Conservation (phyloP, 495 filamentous ascomycete species). For the Podospora pseudoanserina region DNA sequence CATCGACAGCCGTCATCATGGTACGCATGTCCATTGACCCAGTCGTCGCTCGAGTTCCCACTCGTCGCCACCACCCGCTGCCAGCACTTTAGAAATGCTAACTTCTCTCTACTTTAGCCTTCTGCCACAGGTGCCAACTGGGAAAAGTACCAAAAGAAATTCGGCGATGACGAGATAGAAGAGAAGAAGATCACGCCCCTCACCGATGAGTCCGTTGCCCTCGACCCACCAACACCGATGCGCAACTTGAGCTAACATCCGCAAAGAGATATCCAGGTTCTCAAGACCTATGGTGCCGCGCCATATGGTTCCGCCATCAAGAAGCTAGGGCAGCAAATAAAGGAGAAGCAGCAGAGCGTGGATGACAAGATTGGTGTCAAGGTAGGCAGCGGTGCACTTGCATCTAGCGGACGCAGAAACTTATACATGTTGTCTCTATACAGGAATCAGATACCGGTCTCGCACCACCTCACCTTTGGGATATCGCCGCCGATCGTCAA, state of each 20-base stretch:
- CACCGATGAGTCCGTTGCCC: conserved; percentile 76
- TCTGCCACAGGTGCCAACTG: conserved; percentile 89
- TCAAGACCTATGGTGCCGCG: conserved; percentile 97
- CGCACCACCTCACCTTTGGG: conserved; percentile 97
- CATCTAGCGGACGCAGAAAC: background rate
- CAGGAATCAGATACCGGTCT: conserved; percentile 98
- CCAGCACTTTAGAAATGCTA: conserved; percentile 14
- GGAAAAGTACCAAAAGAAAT: conserved; percentile 98
- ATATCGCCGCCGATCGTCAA: conserved; percentile 94
- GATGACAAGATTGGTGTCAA: conserved; percentile 92
- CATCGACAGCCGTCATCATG: conserved; percentile 23
- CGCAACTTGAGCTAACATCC: conserved; percentile 37
- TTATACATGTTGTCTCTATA: conserved; percentile 8
- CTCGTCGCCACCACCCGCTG: background rate
- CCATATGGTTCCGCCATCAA: conserved; percentile 90
- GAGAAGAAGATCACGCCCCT: conserved; percentile 99
- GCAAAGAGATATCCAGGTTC: conserved; percentile 90
- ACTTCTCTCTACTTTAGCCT: conserved; percentile 50
- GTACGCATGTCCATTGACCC: conserved; percentile 17
- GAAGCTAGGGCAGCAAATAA: conserved; percentile 97
- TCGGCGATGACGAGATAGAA: conserved; percentile 90
- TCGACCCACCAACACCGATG: background rate
- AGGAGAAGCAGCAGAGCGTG: conserved; percentile 91
- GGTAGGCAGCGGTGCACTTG: conserved; percentile 23
- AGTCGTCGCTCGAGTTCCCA: background rate